These are phyloP conservation scores for Myxozyma sirexii DNA, from an alignment of 805 yeast genomes.

Conservation along the genomic window DNA sequence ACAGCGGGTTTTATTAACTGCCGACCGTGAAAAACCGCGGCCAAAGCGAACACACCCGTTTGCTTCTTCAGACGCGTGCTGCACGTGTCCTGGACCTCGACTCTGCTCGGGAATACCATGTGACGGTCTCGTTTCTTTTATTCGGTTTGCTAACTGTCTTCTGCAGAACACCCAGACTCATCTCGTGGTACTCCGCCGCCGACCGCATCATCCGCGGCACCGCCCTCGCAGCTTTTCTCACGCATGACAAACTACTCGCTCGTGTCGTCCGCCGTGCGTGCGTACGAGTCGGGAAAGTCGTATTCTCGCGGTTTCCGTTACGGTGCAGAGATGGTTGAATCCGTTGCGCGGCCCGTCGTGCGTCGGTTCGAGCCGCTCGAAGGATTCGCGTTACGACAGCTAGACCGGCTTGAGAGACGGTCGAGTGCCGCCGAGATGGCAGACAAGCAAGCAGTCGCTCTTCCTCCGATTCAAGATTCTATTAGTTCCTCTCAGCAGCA, in stretches of 20 bases:
- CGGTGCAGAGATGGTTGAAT: slow-evolving; percentile 59
- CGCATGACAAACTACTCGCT: slow-evolving; percentile 37
- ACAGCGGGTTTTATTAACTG: not conserved
- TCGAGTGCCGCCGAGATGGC: not conserved
- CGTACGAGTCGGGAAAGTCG: slow-evolving; percentile 44
- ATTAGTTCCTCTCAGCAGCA: not conserved
- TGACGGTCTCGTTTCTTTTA: not conserved
- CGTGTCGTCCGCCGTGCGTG: slow-evolving; percentile 40
- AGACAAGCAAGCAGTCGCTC: not conserved
- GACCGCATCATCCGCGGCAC: not conserved
- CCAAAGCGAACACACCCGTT: no score
- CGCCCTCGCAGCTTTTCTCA: slow-evolving; percentile 23
- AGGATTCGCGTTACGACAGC: slow-evolving; percentile 38
- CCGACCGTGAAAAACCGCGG: not conserved
- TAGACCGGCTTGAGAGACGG: slow-evolving; percentile 34
- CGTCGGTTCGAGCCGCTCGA: slow-evolving; percentile 42
- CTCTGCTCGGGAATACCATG: not conserved
- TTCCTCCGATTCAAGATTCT: slow-evolving; percentile 7
- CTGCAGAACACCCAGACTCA: not conserved
- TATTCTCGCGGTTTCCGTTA: slow-evolving; percentile 55
- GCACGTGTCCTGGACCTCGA: not conserved
- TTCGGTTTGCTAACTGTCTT: not conserved
- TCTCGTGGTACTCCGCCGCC: not conserved
- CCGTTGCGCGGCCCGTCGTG: slow-evolving; percentile 59
- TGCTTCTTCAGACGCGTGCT: not conserved